Conservation (phyloP, 371 early-diverging fungal genomes). For the Batkoa obscura region DNA sequence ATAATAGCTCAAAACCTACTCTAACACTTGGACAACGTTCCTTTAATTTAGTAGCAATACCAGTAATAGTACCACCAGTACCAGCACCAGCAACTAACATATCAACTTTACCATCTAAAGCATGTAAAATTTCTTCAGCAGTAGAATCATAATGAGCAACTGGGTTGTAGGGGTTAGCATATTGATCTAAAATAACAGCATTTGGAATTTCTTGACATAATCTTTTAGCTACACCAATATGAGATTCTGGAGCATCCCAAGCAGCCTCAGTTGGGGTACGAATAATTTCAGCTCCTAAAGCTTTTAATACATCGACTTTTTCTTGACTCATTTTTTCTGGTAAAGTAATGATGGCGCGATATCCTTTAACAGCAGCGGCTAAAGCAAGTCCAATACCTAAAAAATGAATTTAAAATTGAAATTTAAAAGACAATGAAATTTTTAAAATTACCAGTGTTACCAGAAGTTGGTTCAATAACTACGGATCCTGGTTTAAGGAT, state of each 20-base stretch:
- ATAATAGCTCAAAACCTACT: slow-evolving; percentile 15
- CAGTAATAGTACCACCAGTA: slow-evolving; percentile 95
- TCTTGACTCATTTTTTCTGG: slow-evolving; percentile 98
- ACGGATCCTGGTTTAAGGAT: slow-evolving; percentile 75
- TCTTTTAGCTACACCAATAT: slow-evolving; percentile 85
- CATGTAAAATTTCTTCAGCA: slow-evolving; percentile 67
- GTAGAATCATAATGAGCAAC: slow-evolving; percentile 86
- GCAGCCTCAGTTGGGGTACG: slow-evolving; percentile 96
- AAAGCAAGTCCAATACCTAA: slow-evolving; percentile 60
- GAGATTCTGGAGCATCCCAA: slow-evolving; percentile 93
- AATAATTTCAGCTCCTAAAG: slow-evolving; percentile 89
- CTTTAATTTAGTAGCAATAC: slow-evolving; percentile 80
- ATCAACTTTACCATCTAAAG: slow-evolving; percentile 75
- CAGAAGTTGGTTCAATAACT: slow-evolving; percentile 89
- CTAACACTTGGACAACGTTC: slow-evolving; percentile 69
- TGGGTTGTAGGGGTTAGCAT: slow-evolving; percentile 86
- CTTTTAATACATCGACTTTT: slow-evolving; percentile 93
- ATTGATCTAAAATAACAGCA: slow-evolving; percentile 90
- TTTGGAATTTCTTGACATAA: slow-evolving; percentile 81
- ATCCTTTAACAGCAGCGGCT: slow-evolving; percentile 89
- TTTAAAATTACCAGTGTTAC: slow-evolving; percentile 56
- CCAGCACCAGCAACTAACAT: slow-evolving; percentile 92
- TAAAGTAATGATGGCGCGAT: slow-evolving; percentile 85
- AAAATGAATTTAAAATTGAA: no score
- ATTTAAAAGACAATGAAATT: not conserved